phyloP scores from a whole-genome alignment of 352 stramenopile genomes.

The Phytophthora quininea region DNA sequence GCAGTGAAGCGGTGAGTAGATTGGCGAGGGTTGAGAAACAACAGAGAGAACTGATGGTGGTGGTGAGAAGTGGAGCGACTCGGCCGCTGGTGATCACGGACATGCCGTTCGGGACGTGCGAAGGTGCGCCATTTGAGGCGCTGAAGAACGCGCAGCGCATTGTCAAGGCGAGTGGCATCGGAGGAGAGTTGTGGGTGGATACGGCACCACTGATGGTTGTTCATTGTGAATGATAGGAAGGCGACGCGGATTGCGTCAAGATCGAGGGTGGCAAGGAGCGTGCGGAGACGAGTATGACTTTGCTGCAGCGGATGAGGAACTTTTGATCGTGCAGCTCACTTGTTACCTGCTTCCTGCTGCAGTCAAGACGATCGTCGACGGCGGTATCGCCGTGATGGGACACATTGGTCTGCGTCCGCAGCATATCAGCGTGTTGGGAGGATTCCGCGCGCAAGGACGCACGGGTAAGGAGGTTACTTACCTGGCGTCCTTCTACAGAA shows the following conservation, averaged over 20 bases:
- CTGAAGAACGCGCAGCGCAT: constrained; percentile 96
- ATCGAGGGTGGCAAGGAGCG: constrained; percentile 95
- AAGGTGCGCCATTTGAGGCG: constrained; percentile 90
- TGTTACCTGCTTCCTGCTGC: constrained; percentile 6
- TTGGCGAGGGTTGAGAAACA: background rate
- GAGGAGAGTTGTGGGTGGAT: too few relatives aligned
- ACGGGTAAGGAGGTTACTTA: constrained; percentile 69
- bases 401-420: constrained; percentile 98
- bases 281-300: constrained; percentile 61
- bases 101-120: constrained; percentile 99
- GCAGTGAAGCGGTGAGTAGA: constrained; percentile 90
- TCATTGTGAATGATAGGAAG: constrained; percentile 79
- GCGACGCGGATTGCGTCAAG: constrained; percentile 97
- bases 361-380: constrained; percentile 79
- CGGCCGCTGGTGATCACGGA: constrained; percentile 96
- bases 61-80: constrained; percentile 56
- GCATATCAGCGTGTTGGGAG: constrained; percentile 94
- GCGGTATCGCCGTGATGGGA: constrained; percentile 96
- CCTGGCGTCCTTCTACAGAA: background rate
- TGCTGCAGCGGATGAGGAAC: constrained; percentile 12
- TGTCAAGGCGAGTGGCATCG: constrained; percentile 56
- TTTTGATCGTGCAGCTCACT: constrained; percentile 18
- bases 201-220: background rate
- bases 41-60: background rate
- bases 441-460: constrained; percentile 96